A percentile compares a stretch with the other conserved stretches of the same genome.
Evolutionary conservation across 2,329 filamentous ascomycete genomes (phyloP).

Genomic region (Teratosphaeria zuluensis): DNA sequence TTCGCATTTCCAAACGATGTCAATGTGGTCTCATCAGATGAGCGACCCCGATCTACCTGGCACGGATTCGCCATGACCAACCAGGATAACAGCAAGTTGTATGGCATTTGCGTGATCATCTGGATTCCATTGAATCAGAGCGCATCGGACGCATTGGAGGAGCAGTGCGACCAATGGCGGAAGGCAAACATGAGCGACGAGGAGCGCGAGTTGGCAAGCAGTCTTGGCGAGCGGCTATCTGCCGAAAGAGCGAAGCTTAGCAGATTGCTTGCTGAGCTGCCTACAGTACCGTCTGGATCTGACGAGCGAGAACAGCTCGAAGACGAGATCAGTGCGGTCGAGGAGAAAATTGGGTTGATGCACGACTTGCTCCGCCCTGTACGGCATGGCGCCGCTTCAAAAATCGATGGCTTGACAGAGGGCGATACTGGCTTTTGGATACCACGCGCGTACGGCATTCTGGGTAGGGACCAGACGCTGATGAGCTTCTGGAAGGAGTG

Average conservation of each 20-base stretch:
- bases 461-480: conserved; percentile 73
- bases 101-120: conserved; percentile 82
- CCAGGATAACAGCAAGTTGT: conserved; percentile 81
- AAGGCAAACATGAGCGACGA: conserved; percentile 71
- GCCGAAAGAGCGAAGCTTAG: conserved; percentile 83
- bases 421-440: conserved; percentile 95
- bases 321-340: conserved; percentile 87
- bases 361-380: conserved; percentile 88
- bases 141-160: conserved; percentile 74
- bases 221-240: conserved; percentile 78
- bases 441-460: conserved; percentile 82
- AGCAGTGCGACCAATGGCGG: conserved; percentile 45
- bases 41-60: conserved; percentile 91
- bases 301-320: conserved; percentile 73
- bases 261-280: conserved; percentile 72
- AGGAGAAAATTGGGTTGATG: conserved; percentile 97
- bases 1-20: conserved; percentile 99
- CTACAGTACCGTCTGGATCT: conserved; percentile 70
- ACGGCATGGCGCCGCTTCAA: conserved; percentile 86
- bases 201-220: conserved; percentile 84
- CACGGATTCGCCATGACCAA: conserved; percentile 98
- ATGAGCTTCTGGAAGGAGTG: conserved; percentile 98
- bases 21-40: conserved; percentile 89
- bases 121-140: conserved; percentile 81
- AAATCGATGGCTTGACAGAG: conserved; percentile 92